phyloP scores from a whole-genome alignment of 768 basidiomycete genomes.

The Leccinum uliginosum region DNA sequence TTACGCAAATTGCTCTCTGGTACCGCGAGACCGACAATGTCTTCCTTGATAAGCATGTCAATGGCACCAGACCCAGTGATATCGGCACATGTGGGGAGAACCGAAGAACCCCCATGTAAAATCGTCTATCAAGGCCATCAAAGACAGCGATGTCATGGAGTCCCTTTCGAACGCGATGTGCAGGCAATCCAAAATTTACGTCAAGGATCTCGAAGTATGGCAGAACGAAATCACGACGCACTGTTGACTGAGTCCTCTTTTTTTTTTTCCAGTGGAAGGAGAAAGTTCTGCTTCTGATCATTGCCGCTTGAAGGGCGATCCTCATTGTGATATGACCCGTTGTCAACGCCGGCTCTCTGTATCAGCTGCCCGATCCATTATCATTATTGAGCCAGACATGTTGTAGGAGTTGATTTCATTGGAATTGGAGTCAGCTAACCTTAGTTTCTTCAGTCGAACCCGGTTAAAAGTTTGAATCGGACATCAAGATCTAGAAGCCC shows the following conservation, averaged over 20 bases:
- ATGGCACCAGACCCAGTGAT: no score
- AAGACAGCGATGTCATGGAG: neutral
- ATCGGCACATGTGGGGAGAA: neutral
- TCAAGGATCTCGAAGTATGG: neutral
- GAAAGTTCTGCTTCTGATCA: no score
- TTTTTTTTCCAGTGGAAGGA: neutral
- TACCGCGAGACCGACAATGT: neutral
- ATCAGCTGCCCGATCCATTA: no score
- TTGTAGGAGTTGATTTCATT: no score
- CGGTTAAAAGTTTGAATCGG: no score
- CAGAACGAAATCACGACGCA: neutral
- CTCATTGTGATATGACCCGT: no score
- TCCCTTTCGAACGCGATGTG: neutral
- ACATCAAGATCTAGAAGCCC: no score
- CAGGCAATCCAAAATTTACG: neutral
- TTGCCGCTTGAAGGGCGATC: no score
- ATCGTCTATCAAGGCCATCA: neutral
- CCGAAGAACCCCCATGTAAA: neutral
- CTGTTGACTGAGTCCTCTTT: neutral
- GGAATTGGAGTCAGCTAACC: no score
- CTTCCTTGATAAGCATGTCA: neutral
- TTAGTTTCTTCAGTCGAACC: no score
- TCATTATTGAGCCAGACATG: no score
- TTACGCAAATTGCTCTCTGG: neutral
- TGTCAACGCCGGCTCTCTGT: no score